Evolutionary conservation across 129 eudicot genomes (phyloP), one percentile per base, ranked within the genome.

Genomic region (Pulicaria dysenterica): DNA sequence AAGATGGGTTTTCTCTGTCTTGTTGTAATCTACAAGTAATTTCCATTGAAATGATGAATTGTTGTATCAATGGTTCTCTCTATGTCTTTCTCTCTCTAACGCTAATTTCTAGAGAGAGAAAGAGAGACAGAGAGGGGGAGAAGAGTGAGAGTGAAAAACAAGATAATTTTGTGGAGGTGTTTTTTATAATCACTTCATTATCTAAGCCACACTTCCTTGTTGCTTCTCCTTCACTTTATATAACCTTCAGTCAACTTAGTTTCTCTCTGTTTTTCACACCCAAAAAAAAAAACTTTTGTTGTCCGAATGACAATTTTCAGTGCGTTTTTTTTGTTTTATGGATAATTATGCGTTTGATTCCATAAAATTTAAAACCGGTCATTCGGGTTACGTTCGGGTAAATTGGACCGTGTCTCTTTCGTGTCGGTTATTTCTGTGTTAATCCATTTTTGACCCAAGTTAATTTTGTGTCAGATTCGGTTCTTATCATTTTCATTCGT

Each of bases 1-100:
- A 83, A 79, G 91, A 87, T 61, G 79, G 82, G 71, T 74, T 82
- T 9, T 80, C 86, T 79, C 66, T 81, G 5, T 87, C 82, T 44
- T 70, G 82, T 46, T 70, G 82, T 46, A 47, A 51, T 73, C 74
- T 87, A 44, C 86, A 80, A 42, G 83, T 51, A 65, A 70, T 78
- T 37, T 87, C 91, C 89, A 82, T 85, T 80, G 82, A n/a, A n/a
- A n/a, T n/a, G n/a, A 48, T 85, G 71, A 43, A 24, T 58, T 57
- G 61, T n/a, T 67, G 42, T 38, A 17, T 54, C 36, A 24, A 7
- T 56, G 66, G 3, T 24, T 24, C 31, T 24, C 31, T 24, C 31
- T 24, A 1, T 58, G 55, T 51, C 11, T n/a, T 42, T 42, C 45
- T 57, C 77, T 56, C 78, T 70, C 53, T 40, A 57, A 62, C 38